Base-by-base conservation (phyloP, 164 flowering plant species). In the Tetrastigma voinierianum region DNA sequence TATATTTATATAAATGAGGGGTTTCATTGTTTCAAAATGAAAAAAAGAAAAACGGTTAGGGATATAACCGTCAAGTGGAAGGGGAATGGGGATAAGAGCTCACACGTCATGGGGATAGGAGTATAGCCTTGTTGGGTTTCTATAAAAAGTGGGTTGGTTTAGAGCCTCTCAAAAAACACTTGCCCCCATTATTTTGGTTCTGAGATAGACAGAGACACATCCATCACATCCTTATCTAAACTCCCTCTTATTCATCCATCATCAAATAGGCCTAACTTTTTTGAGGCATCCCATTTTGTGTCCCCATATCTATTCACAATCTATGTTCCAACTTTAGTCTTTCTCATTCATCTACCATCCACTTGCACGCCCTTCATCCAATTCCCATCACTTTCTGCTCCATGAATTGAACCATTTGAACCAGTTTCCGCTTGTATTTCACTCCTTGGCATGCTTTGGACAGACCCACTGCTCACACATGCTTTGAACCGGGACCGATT, bases 201-300 rank as follows among this genome's bases (percentile, higher is more conserved):
- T 17, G 54, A 52, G 17, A 5, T 51, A 11, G 63, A 23, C 20
- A 15, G 17, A 14, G n/a, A 54, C 55, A 48, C 20, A 40, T 67
- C 74, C 76, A n/a, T n/a, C n/a, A 69, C 76, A 68, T 18, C 67
- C 68, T 72, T 76, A 51, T 76, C 80, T 76, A 72, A 9, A 66
- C 58, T 72, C 60, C 32, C 76, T 72, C 80, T 64, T 64, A 53
- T 73, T 70, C 74, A 59, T 61, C 67, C 61, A 59, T 70, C 74
- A 59, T 61, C 67, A 57, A 59, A n/a, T 19, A 3, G 5, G 12
- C 49, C 46, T 18, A 19, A 10, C 54, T 61, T 61, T 67, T 62
- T 48, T 48, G 43, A 20, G 57, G 55, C 67, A 46, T 47, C 54
- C 16, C 44, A 23, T 32, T 51, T 49, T 64, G n/a, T 11, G 67